These are phyloP conservation scores for Ogataea nitratoaversa DNA, from an alignment of 805 yeast species.

Conservation along the genomic window DNA sequence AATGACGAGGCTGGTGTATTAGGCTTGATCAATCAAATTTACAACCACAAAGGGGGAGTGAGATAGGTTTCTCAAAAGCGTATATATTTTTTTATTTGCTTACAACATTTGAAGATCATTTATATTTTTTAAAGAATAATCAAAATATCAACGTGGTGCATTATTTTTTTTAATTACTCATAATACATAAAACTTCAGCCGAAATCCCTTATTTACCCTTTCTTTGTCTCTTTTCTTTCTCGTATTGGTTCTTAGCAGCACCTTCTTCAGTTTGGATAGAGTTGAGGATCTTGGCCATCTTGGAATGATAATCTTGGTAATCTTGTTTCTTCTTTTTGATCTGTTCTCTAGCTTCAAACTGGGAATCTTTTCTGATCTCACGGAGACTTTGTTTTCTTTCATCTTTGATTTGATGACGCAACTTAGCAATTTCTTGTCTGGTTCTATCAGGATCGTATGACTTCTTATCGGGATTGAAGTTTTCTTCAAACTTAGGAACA, in stretches of 20 bases:
- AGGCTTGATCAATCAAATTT: conserved; percentile 78
- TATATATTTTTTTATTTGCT: not conserved
- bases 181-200: too few species aligned
- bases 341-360: conserved; percentile 82
- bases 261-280: conserved; percentile 92
- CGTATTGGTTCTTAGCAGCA: conserved; percentile 88
- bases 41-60: conserved; percentile 42
- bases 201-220: conserved; percentile 42
- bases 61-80: conserved; percentile 2
- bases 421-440: conserved; percentile 77
- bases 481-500: conserved; percentile 92
- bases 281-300: conserved; percentile 83
- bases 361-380: conserved; percentile 85
- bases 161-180: too few species aligned
- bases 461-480: conserved; percentile 92
- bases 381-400: conserved; percentile 85
- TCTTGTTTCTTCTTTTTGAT: conserved; percentile 71
- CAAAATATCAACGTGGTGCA: too few species aligned
- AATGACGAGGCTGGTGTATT: conserved; percentile 41
- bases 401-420: conserved; percentile 81
- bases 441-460: conserved; percentile 81
- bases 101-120: too few species aligned
- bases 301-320: conserved; percentile 78
- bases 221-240: conserved; percentile 72
- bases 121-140: too few species aligned